Evolutionary conservation across 352 stramenopile species (phyloP), one percentile per base, ranked within the genome.

Genomic region (Pythium utonaiense): DNA sequence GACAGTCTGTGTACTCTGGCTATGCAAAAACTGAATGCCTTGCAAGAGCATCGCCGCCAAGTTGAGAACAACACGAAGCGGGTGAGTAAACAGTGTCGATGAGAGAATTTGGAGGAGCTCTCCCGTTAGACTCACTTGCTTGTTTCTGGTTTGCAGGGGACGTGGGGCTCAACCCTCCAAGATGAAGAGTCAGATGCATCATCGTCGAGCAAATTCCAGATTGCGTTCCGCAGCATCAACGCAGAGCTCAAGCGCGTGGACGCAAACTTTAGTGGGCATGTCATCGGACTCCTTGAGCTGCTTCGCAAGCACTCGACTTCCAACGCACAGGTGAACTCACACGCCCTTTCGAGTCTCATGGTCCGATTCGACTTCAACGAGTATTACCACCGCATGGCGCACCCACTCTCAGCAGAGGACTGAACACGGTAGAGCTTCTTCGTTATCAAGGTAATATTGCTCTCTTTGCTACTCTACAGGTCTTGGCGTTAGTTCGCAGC

Each of bases 311-410:
- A 27, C 30, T 73, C 57, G 28, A 71, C 40, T 6, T 56, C 59
- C 9, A 56, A 33, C 9, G 38, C 41, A n/a, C 28, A 34, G 57
- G 83, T 72, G 25, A 83, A 80, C 1, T 88, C 78, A 0, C 86
- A 96, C 55, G 88, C 86, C 25, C 66, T 97, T 6, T 84, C 85
- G 9, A 96, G 92, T 38, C 71, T 97, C 9, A 77, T 89, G 38
- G 92, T 91, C 9, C 89, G 89, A 8, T 93, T 97, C 41, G 90
- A 97, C 65, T 97, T 97, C 62, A 97, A 96, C 62, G 86, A 95
- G 68, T 97, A 79, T 45, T 97, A 97, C 27, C 67, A 70, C 40
- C 80, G 74, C 28, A 89, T 91, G 55, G 74, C 61, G 17, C 54
- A 69, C 19, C 69, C 80, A 36, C 28, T 58, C 14, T 55, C 58